These are phyloP conservation scores for Beverwykella pulmonaria DNA, from an alignment of 495 filamentous ascomycete species.

Conservation along the genomic window DNA sequence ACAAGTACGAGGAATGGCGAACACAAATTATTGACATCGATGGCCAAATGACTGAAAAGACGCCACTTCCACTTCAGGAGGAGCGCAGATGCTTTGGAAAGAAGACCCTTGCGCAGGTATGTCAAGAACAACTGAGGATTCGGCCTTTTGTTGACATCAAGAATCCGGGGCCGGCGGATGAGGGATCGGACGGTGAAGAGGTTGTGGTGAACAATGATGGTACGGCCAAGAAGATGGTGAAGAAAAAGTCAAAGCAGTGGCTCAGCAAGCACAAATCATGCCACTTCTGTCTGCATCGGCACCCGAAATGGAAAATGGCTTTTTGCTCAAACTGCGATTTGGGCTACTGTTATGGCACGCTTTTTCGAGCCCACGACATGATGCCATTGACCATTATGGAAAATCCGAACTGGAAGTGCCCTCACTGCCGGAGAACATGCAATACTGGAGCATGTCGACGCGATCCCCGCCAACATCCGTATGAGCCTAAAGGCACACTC, in stretches of 20 bases:
- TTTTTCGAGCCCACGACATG: conserved; percentile 87
- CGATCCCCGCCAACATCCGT: conserved; percentile 63
- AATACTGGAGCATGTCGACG: conserved; percentile 77
- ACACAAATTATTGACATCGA: conserved; percentile 70
- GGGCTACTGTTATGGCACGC: conserved; percentile 82
- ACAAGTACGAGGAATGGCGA: conserved; percentile 82
- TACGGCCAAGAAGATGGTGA: conserved; percentile 51
- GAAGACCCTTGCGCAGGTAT: conserved; percentile 84
- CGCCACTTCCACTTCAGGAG: conserved; percentile 64
- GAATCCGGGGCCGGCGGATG: conserved; percentile 47
- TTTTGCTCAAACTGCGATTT: conserved; percentile 72
- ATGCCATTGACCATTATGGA: conserved; percentile 80
- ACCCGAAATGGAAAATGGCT: conserved; percentile 78
- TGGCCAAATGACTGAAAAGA: conserved; percentile 60
- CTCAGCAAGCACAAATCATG: conserved; percentile 58
- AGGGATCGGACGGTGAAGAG: conserved; percentile 46
- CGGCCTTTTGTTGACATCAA: conserved; percentile 68
- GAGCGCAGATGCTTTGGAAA: conserved; percentile 64
- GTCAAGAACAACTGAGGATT: conserved; percentile 77
- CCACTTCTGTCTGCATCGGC: conserved; percentile 77
- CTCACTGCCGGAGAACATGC: conserved; percentile 80
- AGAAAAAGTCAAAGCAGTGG: conserved; percentile 53
- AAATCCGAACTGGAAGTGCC: conserved; percentile 79
- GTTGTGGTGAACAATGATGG: conserved; percentile 48
- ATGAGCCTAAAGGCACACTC: conserved; percentile 78